These are phyloP conservation scores for Citrus australasica DNA, from an alignment of 345 rosid species.

Conservation along the genomic window DNA sequence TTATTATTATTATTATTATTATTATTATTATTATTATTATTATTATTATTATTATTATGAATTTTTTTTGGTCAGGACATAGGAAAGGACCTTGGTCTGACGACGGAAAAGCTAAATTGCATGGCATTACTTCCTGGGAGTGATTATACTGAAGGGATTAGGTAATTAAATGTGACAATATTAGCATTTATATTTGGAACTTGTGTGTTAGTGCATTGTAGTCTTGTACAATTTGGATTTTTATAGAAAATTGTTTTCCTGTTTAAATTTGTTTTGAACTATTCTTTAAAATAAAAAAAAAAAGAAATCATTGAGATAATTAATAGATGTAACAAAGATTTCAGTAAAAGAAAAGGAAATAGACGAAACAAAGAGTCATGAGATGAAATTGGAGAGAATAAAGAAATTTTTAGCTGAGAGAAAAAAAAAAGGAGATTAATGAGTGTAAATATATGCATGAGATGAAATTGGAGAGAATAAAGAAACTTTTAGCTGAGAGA, in stretches of 20 bases:
- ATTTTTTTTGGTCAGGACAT: constrained; percentile 41
- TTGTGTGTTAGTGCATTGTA: neutral
- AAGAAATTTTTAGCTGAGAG: no score
- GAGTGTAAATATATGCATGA: no score
- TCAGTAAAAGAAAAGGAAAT: no score
- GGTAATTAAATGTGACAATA: constrained; percentile 38
- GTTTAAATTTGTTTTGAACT: no score
- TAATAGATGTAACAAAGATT: no score
- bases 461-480: no score
- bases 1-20: neutral
- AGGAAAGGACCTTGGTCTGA: neutral
- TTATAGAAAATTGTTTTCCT: neutral
- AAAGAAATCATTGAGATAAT: no score
- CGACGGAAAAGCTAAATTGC: constrained; percentile 63
- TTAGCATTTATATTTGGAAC: constrained; percentile 1
- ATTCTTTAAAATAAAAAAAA: no score
- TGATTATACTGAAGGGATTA: constrained; percentile 96
- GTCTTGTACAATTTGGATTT: neutral
- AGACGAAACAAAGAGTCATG: no score
- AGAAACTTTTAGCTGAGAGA: no score
- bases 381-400: no score
- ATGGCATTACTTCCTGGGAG: constrained; percentile 97
- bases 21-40: neutral
- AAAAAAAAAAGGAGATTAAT: no score
- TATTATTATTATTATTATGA: neutral